Base-by-base conservation (phyloP, 345 rosid genomes). In the Murraya paniculata region DNA sequence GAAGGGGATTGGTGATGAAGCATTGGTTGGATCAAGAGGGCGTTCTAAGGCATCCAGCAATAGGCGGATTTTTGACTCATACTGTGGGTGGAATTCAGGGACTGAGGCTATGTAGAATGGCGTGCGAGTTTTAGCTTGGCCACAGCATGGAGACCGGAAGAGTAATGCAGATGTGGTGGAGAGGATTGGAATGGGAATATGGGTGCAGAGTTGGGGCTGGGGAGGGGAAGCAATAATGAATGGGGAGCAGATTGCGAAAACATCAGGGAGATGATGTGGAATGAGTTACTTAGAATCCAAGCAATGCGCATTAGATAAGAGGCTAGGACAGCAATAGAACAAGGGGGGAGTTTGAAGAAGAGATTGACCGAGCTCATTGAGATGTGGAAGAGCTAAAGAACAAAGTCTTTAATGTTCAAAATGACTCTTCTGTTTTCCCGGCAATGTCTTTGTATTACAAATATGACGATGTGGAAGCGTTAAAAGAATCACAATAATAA, bases 11-110 rank as follows among this genome's bases (percentile, higher is more conserved):
- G 72, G 76, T 78, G 50, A 56, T 71, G 19, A 78, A 78, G 73
- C 24, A 68, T 9, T 84, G 82, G 82, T 36, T 78, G 31, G 68
- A 80, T 68, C 78, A 84, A 78, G 76, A 66, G 25, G 64, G 58
- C 18, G 27, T 81, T 71, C 31, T 81, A 8, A 22, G 71, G 7
- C 79, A 73, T 75, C 64, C 53, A 9, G 80, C 82, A 22, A 33
- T 72, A 48, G 82, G 79, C 5, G 79, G 80, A 35, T 80, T 82
- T 45, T 31, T 82, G 19, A 77, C 84, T 41, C n/a, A n/a, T 87
- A 82, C 24, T 80, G 80, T 11, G 83, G 88, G 33, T 86, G 80
- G 85, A 84, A 84, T 75, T 84, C 84, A 14, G 72, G 76, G 45
- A 75, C 39, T 1, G 80, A 81, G 22, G 82, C 82, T 24, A 30